Percentiles rank a stretch among this genome's conserved stretches.
Conservation (phyloP, 2,329 filamentous ascomycete species). For the Aureobasidium namibiae region DNA sequence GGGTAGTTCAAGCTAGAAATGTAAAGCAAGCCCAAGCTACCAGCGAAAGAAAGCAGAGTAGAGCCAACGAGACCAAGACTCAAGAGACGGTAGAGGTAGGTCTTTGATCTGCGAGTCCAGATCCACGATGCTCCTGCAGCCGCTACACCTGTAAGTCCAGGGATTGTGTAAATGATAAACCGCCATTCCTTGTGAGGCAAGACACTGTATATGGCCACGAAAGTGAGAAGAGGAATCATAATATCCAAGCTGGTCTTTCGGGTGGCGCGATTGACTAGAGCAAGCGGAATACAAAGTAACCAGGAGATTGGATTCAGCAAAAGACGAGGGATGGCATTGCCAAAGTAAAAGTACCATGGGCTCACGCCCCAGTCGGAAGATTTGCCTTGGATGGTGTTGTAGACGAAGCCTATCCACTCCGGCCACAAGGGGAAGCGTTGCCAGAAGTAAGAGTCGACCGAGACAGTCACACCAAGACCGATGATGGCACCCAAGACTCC, state of each 20-base stretch:
- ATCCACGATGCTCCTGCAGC: conserved; percentile 66
- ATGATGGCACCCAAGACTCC: conserved; percentile 57
- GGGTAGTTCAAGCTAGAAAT: conserved; percentile 90
- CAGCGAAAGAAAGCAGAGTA: conserved; percentile 49
- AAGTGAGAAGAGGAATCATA: conserved; percentile 59
- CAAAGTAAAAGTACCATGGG: conserved; percentile 80
- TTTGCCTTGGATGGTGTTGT: conserved; percentile 78
- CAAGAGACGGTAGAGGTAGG: conserved; percentile 45
- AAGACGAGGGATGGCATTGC: conserved; percentile 70
- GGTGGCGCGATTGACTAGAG: conserved; percentile 41
- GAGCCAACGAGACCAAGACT: conserved; percentile 52
- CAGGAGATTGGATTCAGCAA: conserved; percentile 69
- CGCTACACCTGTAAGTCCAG: conserved; percentile 68
- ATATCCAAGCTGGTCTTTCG: conserved; percentile 40
- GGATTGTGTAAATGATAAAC: conserved; percentile 85
- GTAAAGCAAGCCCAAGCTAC: conserved; percentile 60
- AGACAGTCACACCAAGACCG: conserved; percentile 61
- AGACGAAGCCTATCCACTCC: conserved; percentile 81
- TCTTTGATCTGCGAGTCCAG: conserved; percentile 52
- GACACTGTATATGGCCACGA: conserved; percentile 71
- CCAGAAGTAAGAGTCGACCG: conserved; percentile 91
- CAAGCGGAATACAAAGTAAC: conserved; percentile 41
- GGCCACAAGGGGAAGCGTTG: conserved; percentile 72
- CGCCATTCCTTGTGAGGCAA: conserved; percentile 95
- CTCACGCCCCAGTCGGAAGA: conserved; percentile 82